A percentile compares a stretch with the other conserved stretches of the same genome.
phyloP scores from a whole-genome alignment of 305 asterid species.

The Fraxinus albicans region DNA sequence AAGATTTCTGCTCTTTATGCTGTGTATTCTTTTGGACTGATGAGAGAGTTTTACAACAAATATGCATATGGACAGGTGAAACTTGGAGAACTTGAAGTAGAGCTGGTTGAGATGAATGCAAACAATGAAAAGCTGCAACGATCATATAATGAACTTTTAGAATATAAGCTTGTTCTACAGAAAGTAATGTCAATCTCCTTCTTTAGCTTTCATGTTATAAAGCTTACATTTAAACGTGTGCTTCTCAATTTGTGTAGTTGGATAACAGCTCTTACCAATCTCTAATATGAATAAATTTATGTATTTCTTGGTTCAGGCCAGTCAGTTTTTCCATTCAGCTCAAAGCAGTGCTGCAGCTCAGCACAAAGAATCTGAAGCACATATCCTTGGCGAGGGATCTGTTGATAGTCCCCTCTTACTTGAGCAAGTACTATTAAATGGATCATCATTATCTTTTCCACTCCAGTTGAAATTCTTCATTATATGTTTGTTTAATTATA shows the following conservation, averaged over 20 bases:
- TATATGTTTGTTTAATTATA: conserved; percentile 6
- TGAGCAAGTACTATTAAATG: conserved; percentile 42
- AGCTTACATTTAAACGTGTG: not conserved
- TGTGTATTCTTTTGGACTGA: not conserved
- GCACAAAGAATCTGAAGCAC: conserved; percentile 41
- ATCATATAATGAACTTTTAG: conserved; percentile 53
- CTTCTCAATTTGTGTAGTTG: conserved; percentile 3
- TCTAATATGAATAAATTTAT: not conserved
- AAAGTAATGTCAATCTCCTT: conserved; percentile 37
- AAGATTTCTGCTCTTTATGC: not conserved
- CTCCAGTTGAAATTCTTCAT: not conserved
- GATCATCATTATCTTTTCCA: not conserved
- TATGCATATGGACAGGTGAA: conserved; percentile 36
- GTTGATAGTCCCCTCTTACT: conserved; percentile 59
- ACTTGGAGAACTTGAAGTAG: conserved; percentile 59
- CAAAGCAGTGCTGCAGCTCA: conserved; percentile 47
- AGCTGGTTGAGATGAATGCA: conserved; percentile 56
- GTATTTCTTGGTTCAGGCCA: conserved; percentile 42
- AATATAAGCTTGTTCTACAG: conserved; percentile 54
- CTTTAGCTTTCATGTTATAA: not conserved
- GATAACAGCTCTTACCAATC: not conserved
- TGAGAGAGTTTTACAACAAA: not conserved
- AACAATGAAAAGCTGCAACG: conserved; percentile 50
- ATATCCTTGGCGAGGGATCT: conserved; percentile 39
- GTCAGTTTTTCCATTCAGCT: conserved; percentile 57